Percentiles rank a stretch among this genome's conserved stretches.
phyloP scores from a whole-genome alignment of 139 green algal species.

The Tetradesmus obliquus region DNA sequence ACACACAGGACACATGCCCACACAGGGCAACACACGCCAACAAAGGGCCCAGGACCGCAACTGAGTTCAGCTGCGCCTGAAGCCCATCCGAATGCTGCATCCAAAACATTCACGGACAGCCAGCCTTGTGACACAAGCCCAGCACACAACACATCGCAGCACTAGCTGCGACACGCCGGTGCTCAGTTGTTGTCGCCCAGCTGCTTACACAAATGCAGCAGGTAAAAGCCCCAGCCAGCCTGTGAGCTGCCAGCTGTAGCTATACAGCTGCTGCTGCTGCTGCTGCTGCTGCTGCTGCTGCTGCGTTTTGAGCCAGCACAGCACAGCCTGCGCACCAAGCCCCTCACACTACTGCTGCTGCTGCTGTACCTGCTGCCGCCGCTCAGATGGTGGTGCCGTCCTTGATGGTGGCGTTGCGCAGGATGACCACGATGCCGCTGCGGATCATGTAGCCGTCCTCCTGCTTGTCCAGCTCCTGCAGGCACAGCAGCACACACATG shows the following conservation, averaged over 20 bases:
- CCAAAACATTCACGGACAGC: not conserved
- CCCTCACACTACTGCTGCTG: not conserved
- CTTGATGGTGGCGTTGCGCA: conserved; percentile 88
- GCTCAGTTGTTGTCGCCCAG: no score
- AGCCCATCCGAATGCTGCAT: not conserved
- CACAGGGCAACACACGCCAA: not conserved
- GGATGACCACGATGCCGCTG: conserved; percentile 94
- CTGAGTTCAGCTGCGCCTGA: not conserved
- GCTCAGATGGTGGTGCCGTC: conserved; percentile 85
- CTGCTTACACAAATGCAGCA: no score
- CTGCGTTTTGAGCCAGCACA: not conserved
- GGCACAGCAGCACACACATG: conserved; percentile 50
- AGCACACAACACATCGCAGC: not conserved
- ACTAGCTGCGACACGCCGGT: not conserved
- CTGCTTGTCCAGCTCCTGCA: conserved; percentile 92
- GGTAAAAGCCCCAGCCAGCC: not conserved
- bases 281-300: not conserved
- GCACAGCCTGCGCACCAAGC: no score
- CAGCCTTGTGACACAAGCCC: not conserved
- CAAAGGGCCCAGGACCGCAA: not conserved
- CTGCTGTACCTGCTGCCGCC: not conserved
- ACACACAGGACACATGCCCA: not conserved
- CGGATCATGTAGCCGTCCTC: conserved; percentile 95
- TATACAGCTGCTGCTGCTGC: not conserved
- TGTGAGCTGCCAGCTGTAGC: not conserved